Base-by-base conservation (phyloP, 192 early-diverging fungal genomes). In the Coemansia guatemalensis region DNA sequence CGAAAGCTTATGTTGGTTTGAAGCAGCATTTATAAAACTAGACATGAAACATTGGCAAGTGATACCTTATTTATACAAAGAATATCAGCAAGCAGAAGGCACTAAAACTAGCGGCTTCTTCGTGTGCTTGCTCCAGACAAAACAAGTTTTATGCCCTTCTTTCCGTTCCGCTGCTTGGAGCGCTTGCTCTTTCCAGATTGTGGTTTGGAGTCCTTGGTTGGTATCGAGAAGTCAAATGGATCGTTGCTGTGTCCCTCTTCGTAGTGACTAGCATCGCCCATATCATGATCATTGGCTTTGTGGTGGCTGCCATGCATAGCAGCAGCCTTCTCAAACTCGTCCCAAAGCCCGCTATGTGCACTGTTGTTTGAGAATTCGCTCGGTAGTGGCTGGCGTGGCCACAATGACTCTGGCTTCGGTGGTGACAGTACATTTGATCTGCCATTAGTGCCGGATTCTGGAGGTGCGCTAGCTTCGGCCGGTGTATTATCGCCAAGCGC, bases 311-410 rank as follows among this genome's bases (percentile, higher is more conserved):
- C 44, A 23, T 57, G 49, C 9, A 55, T 32, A 2, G 56, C 58
- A 25, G 53, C 56, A 20, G 71, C 65, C 23, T 68, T 56, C 48
- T 80, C 77, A 58, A 80, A 74, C 33, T 74, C 65, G 11, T 71
- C 72, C 77, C 77, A 80, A 25, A 80, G 20, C 2, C 54, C 62
- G 6, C 47, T 58, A 53, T 71, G 56, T 3, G 57, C 21, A 18
- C 9, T 14, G 56, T 52, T 33, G 14, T 54, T 48, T 18, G 48
- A 27, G 2, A 27, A 32, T 4, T 29, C 22, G 48, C 22, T 53
- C 14, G 67, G 57, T 48, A 62, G 33, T 4, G 71, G 62, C 29
- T 74, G 54, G 20, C 77, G 64, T 6, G 77, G 77, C 77, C 77
- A 80, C 61, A 68, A 27, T 1, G 53, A 21, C 1, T 48, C 53